Evolutionary conservation across 768 basidiomycete genomes (phyloP).

Genomic region (Rhodotorula taiwanensis): DNA sequence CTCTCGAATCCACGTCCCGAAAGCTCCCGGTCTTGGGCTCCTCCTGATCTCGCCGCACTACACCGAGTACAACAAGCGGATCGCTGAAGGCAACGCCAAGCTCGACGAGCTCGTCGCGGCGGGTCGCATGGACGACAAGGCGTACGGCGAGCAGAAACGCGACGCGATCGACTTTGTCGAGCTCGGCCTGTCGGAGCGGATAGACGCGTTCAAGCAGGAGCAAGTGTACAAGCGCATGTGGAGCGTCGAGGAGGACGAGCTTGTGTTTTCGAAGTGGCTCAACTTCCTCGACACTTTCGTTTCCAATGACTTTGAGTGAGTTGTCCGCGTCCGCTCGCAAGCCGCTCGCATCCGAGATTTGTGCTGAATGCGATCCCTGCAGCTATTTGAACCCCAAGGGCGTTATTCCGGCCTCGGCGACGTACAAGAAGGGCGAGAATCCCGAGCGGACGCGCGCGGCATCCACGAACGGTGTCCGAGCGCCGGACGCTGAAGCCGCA

Average conservation of each 20-base stretch:
- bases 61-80: constrained; percentile 46
- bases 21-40: constrained; percentile 90
- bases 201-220: constrained; percentile 74
- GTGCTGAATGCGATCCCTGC: background rate
- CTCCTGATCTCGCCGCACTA: constrained; percentile 63
- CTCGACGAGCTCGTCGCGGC: constrained; percentile 23
- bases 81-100: constrained; percentile 40
- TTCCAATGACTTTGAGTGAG: constrained; percentile 61
- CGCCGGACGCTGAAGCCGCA: constrained; percentile 12
- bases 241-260: constrained; percentile 67
- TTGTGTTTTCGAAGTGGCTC: constrained; percentile 78
- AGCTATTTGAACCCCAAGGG: constrained; percentile 68
- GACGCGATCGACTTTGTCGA: constrained; percentile 41
- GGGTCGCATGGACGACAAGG: constrained; percentile 32
- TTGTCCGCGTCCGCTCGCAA: too few species aligned
- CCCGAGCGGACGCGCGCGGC: constrained; percentile 11
- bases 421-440: constrained; percentile 33
- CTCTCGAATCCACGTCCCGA: constrained; percentile 72
- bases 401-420: constrained; percentile 62
- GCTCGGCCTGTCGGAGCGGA: constrained; percentile 60
- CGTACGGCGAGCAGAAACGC: constrained; percentile 50
- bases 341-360: too few species aligned
- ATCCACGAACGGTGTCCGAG: background rate
- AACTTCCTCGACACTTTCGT: constrained; percentile 65
- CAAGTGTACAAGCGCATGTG: constrained; percentile 84